These are phyloP conservation scores for Laburnicola sp. DNA, from an alignment of 2,329 filamentous ascomycete species.

Conservation along the genomic window DNA sequence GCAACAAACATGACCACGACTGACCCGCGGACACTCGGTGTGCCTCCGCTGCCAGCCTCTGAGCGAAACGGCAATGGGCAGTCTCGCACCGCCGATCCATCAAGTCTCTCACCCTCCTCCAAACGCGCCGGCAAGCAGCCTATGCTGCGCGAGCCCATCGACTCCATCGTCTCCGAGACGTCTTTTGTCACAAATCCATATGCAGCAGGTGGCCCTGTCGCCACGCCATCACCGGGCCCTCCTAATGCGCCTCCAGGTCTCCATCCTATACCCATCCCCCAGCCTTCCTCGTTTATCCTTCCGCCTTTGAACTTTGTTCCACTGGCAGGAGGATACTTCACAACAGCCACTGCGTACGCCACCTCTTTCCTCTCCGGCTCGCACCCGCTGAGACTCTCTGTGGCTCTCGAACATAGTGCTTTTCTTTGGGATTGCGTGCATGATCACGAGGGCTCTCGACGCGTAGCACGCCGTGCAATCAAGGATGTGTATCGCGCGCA, in stretches of 20 bases:
- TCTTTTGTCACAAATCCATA: conserved; percentile 57
- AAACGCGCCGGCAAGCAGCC: conserved; percentile 43
- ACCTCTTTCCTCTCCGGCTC: conserved; percentile 79
- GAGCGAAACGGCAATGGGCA: conserved; percentile 30
- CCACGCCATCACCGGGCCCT: conserved; percentile 47
- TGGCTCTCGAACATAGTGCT: conserved; percentile 89
- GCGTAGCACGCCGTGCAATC: conserved; percentile 79
- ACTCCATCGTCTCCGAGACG: conserved; percentile 54
- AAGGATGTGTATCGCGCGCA: conserved; percentile 87
- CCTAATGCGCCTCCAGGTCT: conserved; percentile 51
- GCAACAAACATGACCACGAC: conserved; percentile 39
- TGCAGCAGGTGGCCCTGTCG: conserved; percentile 44
- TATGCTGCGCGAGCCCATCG: conserved; percentile 52
- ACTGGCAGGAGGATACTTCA: conserved; percentile 78
- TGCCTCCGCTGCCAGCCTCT: conserved; percentile 29
- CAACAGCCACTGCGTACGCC: conserved; percentile 73
- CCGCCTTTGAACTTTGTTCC: conserved; percentile 80
- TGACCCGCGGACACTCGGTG: conserved; percentile 31
- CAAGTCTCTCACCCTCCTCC: conserved; percentile 34
- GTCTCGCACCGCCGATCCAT: conserved; percentile 27
- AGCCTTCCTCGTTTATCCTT: conserved; percentile 72
- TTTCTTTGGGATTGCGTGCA: conserved; percentile 93
- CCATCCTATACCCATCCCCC: conserved; percentile 47
- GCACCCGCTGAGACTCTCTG: conserved; percentile 83
- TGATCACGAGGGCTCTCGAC: conserved; percentile 74